Evolutionary conservation across 768 basidiomycete species (phyloP), one percentile per base, ranked within the genome.

Genomic region (Suillus americanus): DNA sequence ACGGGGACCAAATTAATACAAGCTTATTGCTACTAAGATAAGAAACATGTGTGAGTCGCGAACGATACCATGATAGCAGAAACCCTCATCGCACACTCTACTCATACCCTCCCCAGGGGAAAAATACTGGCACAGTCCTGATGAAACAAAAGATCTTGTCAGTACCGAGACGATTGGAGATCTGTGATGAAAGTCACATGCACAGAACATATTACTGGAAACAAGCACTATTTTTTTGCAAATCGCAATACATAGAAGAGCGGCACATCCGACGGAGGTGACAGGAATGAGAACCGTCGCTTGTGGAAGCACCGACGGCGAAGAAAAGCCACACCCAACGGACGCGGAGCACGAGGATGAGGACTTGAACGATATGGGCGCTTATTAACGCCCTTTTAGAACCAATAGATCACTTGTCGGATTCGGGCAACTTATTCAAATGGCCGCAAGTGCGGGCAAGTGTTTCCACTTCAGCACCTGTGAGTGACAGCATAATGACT

Each of bases 91-190:
- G 6, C 20, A 33, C 10, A 35, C 8, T 13, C 53, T 53, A 65
- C 41, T 55, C 53, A 20, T 62, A 48, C 33, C 46, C 45, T 28
- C 55, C 55, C 63, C 63, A 75, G 57, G 78, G 77, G 74, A 74
- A 80, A 64, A 79, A 76, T 38, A 78, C 71, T 30, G 79, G 78
- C 14, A 77, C 73, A 37, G 61, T 73, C 54, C 77, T 79, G 10
- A 35, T n/a, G 20, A 35, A 54, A 13, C 10, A 33, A 20, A 40
- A 54, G 20, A 33, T 54, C 10, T 20, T 10, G 6, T 13, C 53
- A 35, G 12, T 13, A n/a, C 20, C n/a, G 20, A n/a, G 33, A 7
- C 20, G 10, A 35, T 12, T 12, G 18, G 28, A 53, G 16, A 30
- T 53, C 9, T 30, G 9, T 9, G 5, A 30, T 53, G 28, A 25